Conservation (phyloP, 2,329 filamentous ascomycete species). For the Claviceps digitariae region DNA sequence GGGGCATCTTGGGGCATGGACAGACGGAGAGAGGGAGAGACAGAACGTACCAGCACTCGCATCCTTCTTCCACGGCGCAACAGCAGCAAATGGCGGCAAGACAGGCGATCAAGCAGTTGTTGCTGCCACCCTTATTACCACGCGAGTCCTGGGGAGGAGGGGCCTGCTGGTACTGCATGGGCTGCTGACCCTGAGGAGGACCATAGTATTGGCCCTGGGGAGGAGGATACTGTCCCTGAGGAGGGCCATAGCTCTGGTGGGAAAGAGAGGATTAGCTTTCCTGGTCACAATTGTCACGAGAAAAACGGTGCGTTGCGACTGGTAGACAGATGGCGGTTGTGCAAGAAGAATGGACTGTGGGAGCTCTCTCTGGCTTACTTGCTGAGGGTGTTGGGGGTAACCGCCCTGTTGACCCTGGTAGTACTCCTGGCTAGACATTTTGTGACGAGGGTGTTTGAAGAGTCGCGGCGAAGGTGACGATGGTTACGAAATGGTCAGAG, state of each 20-base stretch:
- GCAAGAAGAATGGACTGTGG: not conserved
- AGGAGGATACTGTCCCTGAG: conserved; percentile 19
- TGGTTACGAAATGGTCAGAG: not conserved
- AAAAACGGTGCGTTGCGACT: not conserved
- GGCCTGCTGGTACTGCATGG: conserved; percentile 30
- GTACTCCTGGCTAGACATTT: conserved; percentile 29
- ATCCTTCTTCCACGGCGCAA: conserved; percentile 35
- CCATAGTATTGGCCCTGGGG: conserved; percentile 20
- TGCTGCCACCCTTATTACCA: conserved; percentile 19
- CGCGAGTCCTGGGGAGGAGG: conserved; percentile 18
- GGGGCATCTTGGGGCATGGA: not conserved
- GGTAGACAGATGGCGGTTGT: not conserved
- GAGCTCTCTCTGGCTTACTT: conserved; percentile 22
- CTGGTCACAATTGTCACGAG: not conserved
- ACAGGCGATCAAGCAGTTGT: conserved; percentile 32
- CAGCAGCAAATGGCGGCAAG: conserved; percentile 37
- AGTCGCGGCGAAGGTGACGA: not conserved
- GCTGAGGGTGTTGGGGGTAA: conserved; percentile 27
- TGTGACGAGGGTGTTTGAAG: not conserved
- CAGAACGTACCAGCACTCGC: conserved; percentile 32
- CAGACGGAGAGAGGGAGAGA: not conserved
- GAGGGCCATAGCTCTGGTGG: conserved; percentile 19
- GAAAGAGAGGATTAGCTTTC: conserved; percentile 1
- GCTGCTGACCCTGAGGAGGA: conserved; percentile 23
- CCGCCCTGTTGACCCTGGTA: conserved; percentile 22